Conservation (phyloP, 2,329 filamentous ascomycete species). For the Colletotrichum godetiae region DNA sequence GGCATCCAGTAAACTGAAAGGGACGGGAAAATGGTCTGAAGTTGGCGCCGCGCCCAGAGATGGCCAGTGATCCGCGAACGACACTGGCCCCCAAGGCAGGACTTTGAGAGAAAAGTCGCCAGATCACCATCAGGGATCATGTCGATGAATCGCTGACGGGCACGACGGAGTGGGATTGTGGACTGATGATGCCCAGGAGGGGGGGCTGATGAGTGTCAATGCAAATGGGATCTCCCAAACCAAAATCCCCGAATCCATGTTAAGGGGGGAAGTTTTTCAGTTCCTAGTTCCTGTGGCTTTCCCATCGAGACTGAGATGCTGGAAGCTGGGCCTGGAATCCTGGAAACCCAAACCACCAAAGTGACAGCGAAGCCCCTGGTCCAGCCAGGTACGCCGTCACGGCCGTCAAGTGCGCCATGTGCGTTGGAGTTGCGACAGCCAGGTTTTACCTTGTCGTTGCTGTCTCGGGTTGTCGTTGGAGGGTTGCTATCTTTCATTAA, state of each 20-base stretch:
- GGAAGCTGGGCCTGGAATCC: no score
- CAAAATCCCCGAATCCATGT: background rate
- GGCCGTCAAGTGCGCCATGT: slow-evolving; percentile 16
- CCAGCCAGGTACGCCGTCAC: slow-evolving; percentile 14
- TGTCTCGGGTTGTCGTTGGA: background rate
- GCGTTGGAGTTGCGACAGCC: background rate
- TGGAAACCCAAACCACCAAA: background rate
- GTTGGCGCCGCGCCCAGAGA: background rate
- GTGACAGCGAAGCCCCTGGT: slow-evolving; percentile 28
- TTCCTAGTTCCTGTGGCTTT: background rate
- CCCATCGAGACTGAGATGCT: background rate
- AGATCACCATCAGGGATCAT: slow-evolving; percentile 30
- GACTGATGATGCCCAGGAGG: slow-evolving; percentile 1
- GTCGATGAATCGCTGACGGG: slow-evolving; percentile 20
- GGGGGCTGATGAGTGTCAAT: slow-evolving; percentile 23
- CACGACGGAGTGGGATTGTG: slow-evolving; percentile 5
- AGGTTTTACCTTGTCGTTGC: slow-evolving; percentile 16
- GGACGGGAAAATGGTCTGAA: slow-evolving; percentile 3
- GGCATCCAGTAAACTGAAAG: background rate
- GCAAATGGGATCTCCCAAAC: background rate
- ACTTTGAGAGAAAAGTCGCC: background rate
- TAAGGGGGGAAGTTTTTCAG: background rate
- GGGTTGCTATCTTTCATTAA: background rate
- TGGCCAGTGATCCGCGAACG: slow-evolving; percentile 9
- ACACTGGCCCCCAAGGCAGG: background rate